Evolutionary conservation across 2,329 filamentous ascomycete species (phyloP), one percentile per base, ranked within the genome.

Genomic region (Rachicladosporium sp.): DNA sequence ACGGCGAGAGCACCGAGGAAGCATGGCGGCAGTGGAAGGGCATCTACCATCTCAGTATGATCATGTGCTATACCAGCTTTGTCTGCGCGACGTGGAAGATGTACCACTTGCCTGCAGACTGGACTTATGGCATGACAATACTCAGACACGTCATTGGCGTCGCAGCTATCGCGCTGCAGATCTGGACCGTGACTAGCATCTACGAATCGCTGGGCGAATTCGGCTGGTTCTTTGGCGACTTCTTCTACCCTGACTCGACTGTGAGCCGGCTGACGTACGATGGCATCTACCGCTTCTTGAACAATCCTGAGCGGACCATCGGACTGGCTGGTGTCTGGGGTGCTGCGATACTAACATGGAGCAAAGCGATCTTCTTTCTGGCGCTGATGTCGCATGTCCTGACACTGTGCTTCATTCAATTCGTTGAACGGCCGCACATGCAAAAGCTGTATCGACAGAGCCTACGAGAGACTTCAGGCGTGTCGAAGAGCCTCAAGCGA

Each of bases 1-100:
- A 82, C 54, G 91, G 91, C 45, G 91, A 96, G 59, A 87, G 75
- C 45, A 80, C 80, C 3, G 80, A 82, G 45, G 91, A 96, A 62
- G 89, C 89, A 3, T 98, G 91, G 91, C 79, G 82, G 41, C 89
- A 98, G 59, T 98, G 91, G 91, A 96, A 95, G 64, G 86, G 82
- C 29, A 77, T 93, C 54, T 95, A 95, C 55, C 86, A 98, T 58
- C 70, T 96, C 49, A 93, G 85, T 62, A 88, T 89, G 74, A 77
- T 78, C 41, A 79, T 96, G 75, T 89, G 83, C 62, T 89, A 94
- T 54, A 73, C 80, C 12, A 89, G 84, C 42, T 94, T 95, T 60
- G 71, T 89, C 44, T 85, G 87, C 11, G 87, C 88, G 2, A 86
- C 84, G 49, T 96, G 86, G 85, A 98, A 96, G 67, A 84, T 94